phyloP scores from a whole-genome alignment of 345 rosid species.

The Lagerstroemia speciosa region DNA sequence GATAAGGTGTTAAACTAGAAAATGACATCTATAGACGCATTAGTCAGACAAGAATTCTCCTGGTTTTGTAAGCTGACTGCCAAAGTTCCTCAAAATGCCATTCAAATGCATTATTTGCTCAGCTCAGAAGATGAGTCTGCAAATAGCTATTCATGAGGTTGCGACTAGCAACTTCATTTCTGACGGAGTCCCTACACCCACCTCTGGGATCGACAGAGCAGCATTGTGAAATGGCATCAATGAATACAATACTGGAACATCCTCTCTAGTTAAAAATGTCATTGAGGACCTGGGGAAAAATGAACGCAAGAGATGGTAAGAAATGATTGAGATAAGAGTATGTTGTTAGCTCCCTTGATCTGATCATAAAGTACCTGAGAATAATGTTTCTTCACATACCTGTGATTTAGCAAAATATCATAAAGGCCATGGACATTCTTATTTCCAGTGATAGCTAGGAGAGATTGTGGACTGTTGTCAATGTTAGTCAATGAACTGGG shows the following conservation, averaged over 20 bases:
- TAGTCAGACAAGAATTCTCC: background rate
- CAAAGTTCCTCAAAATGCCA: background rate
- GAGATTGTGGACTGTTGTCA: slow-evolving; percentile 79
- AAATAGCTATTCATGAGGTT: background rate
- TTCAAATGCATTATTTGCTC: background rate
- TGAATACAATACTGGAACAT: slow-evolving; percentile 76
- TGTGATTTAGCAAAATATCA: slow-evolving; percentile 80
- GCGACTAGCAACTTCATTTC: background rate
- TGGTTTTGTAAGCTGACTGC: background rate
- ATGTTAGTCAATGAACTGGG: slow-evolving; percentile 42
- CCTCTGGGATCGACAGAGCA: slow-evolving; percentile 84
- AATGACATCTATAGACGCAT: background rate
- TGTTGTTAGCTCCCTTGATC: background rate
- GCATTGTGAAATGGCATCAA: slow-evolving; percentile 74
- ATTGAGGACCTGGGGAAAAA: slow-evolving; percentile 50
- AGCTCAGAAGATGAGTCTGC: background rate
- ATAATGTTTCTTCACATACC: slow-evolving; percentile 24
- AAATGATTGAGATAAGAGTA: background rate
- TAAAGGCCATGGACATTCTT: slow-evolving; percentile 62
- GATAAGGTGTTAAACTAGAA: background rate
- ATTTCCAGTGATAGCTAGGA: slow-evolving; percentile 64
- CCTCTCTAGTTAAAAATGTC: slow-evolving; percentile 52
- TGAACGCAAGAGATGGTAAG: background rate
- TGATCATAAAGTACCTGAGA: background rate
- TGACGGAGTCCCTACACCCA: slow-evolving; percentile 15